phyloP scores from a whole-genome alignment of 108 stramenopile genomes.

The Cylindrotheca closterium region DNA sequence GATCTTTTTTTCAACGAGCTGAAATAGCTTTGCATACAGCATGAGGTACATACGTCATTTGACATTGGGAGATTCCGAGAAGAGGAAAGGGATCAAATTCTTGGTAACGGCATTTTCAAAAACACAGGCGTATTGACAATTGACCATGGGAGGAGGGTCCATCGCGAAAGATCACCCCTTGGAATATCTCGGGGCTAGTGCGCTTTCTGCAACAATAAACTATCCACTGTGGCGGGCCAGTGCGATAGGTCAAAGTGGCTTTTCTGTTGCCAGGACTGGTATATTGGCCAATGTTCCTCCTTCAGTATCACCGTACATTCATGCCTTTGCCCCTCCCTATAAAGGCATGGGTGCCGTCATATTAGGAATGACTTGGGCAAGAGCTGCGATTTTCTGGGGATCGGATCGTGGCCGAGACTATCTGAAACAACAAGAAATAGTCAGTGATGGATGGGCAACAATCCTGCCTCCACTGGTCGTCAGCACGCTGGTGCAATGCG shows the following conservation, averaged over 20 bases:
- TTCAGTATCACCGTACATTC: conserved; percentile 55
- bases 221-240: conserved; percentile 79
- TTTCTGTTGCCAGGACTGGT: conserved; percentile 18
- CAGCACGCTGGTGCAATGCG: conserved; percentile 79
- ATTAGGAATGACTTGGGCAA: conserved; percentile 93
- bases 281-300: conserved; percentile 19
- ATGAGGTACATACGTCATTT: too few species aligned
- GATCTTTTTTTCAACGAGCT: too few species aligned
- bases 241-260: conserved; percentile 68
- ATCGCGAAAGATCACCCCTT: conserved; percentile 80
- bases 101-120: too few species aligned
- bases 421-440: conserved; percentile 16
- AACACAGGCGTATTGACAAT: too few species aligned
- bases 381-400: conserved; percentile 93
- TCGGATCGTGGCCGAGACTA: conserved; percentile 73
- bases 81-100: too few species aligned
- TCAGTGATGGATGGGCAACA: conserved; percentile 40
- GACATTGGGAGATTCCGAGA: too few species aligned
- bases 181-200: conserved; percentile 72
- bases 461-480: conserved; percentile 82
- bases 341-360: conserved; percentile 83
- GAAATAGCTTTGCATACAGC: too few species aligned
- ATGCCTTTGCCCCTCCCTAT: conserved; percentile 90
- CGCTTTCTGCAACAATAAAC: conserved; percentile 71
- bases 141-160: conserved; percentile 58